A percentile compares a stretch with the other conserved stretches of the same genome.
Evolutionary conservation across 2,329 filamentous ascomycete species (phyloP).

Genomic region (Diaporthe ampelina): DNA sequence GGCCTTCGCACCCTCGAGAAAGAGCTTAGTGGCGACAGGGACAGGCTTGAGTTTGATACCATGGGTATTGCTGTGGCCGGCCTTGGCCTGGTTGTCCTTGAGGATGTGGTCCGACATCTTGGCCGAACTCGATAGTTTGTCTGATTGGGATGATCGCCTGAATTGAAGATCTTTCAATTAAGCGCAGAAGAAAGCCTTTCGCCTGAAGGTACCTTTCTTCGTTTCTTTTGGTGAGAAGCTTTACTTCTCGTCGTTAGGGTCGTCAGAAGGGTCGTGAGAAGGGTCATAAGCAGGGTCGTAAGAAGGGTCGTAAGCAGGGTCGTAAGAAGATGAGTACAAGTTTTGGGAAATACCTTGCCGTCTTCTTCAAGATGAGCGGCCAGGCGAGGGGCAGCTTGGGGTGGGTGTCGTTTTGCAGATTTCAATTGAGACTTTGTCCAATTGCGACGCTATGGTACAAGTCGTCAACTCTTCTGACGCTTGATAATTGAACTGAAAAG

Average conservation of each 20-base stretch:
- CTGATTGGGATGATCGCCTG: background rate
- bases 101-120: constrained; percentile 24
- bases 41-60: constrained; percentile 23
- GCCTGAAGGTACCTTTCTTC: constrained; percentile 31
- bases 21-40: background rate
- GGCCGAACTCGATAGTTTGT: background rate
- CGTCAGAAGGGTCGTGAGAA: background rate
- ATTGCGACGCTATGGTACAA: constrained; percentile 2
- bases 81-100: constrained; percentile 20
- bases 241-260: constrained; percentile 28
- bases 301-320: too few relatives aligned
- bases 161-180: constrained; percentile 2
- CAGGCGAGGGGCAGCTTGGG: background rate
- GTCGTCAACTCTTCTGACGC: constrained; percentile 1
- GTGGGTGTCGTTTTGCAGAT: background rate
- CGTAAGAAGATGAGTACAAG: constrained; percentile 12
- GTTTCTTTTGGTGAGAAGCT: constrained; percentile 10
- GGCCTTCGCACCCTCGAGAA: background rate
- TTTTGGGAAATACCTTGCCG: constrained; percentile 1
- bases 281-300: too few relatives aligned
- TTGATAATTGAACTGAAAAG: constrained; percentile 10
- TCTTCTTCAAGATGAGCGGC: constrained; percentile 26
- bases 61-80: background rate
- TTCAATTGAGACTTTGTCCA: background rate
- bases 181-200: background rate